Percentiles rank a stretch among this genome's conserved stretches.
Conservation (phyloP, 1,284 basidiomycete genomes). For the Nidula niveotomentosa region DNA sequence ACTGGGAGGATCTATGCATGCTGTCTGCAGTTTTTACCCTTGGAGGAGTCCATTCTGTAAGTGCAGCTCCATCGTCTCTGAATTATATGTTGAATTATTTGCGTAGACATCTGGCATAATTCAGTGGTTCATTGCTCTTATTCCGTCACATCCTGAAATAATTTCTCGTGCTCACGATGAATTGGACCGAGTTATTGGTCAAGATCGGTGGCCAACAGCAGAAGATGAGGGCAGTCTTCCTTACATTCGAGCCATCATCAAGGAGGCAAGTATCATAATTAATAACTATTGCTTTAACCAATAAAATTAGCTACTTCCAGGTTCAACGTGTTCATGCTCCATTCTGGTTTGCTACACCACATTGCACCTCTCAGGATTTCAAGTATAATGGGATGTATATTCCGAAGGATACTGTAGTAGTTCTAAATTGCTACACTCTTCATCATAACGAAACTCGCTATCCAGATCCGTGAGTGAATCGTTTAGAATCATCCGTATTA, state of each 20-base stretch:
- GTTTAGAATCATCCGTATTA: not conserved
- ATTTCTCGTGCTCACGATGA: slow-evolving; percentile 9
- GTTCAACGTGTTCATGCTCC: slow-evolving; percentile 32
- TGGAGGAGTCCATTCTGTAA: slow-evolving; percentile 40
- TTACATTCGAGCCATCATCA: slow-evolving; percentile 33
- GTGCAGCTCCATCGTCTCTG: not conserved
- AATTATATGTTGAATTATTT: not conserved
- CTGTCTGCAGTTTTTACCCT: slow-evolving; percentile 36
- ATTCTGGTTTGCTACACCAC: slow-evolving; percentile 40
- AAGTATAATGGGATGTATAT: slow-evolving; percentile 38
- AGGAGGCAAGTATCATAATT: slow-evolving; percentile 19
- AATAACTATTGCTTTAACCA: no score
- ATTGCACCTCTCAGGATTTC: slow-evolving; percentile 34
- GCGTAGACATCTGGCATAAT: slow-evolving; percentile 30
- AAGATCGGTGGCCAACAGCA: slow-evolving; percentile 24
- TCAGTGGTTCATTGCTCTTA: slow-evolving; percentile 27
- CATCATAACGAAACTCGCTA: slow-evolving; percentile 37
- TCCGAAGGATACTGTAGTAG: slow-evolving; percentile 34
- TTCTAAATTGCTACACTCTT: slow-evolving; percentile 37
- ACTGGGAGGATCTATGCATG: slow-evolving; percentile 35
- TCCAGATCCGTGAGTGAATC: slow-evolving; percentile 27
- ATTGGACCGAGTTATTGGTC: slow-evolving; percentile 25
- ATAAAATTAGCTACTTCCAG: slow-evolving; percentile 6
- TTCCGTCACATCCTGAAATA: slow-evolving; percentile 21
- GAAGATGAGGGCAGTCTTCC: slow-evolving; percentile 31